Conservation (phyloP, 352 stramenopile genomes). For the Blastocystis sp. region DNA sequence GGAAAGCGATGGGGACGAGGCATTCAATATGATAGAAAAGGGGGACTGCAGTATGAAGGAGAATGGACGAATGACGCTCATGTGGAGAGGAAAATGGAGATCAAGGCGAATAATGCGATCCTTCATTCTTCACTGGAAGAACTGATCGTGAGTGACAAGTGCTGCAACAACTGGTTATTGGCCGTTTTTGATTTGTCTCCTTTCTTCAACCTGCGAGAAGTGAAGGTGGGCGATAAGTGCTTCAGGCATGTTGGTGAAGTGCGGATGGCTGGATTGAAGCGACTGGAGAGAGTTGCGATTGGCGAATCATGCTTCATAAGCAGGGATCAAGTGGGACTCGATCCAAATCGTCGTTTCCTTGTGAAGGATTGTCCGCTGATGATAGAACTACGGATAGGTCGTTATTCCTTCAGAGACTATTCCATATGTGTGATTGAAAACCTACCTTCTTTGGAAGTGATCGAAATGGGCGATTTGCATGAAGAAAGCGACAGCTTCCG, state of each 20-base stretch:
- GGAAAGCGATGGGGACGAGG: conserved; percentile 29
- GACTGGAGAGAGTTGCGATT: conserved; percentile 41
- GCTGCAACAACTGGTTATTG: neutral
- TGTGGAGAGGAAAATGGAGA: neutral
- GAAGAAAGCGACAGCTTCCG: neutral
- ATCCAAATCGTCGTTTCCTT: neutral
- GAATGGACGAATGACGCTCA: conserved; percentile 46
- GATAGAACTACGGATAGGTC: neutral
- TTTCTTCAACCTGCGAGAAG: neutral
- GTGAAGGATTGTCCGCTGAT: neutral
- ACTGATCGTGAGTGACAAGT: neutral
- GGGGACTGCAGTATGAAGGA: conserved; percentile 8
- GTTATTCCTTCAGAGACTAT: neutral
- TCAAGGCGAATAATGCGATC: neutral
- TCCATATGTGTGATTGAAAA: neutral
- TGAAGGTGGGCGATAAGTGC: neutral
- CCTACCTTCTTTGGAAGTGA: neutral
- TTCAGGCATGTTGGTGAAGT: neutral
- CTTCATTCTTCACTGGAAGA: neutral
- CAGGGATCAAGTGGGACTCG: too few relatives aligned
- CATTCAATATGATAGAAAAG: neutral
- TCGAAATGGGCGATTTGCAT: neutral
- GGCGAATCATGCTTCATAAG: neutral
- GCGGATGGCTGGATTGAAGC: neutral
- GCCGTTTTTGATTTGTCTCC: neutral